Conservation (phyloP, 768 basidiomycete genomes). For the Hirschioporus abietinus region DNA sequence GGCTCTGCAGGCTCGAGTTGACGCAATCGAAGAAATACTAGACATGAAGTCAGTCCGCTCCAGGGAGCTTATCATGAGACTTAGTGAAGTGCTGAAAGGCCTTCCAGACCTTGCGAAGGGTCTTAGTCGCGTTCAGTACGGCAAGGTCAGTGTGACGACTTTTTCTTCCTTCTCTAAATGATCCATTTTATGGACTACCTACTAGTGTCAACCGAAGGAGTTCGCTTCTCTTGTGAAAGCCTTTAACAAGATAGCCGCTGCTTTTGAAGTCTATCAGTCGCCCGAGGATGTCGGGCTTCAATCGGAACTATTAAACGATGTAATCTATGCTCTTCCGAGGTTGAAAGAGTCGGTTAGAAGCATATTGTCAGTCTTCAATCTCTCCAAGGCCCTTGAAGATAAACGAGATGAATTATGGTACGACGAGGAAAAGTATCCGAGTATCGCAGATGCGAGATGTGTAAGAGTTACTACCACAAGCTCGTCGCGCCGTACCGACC, state of each 20-base stretch:
- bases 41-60: background rate
- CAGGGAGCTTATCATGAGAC: slow-evolving; percentile 50
- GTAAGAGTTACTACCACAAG: slow-evolving; percentile 34
- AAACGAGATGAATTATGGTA: slow-evolving; percentile 69
- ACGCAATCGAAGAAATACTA: slow-evolving; percentile 82
- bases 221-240: slow-evolving; percentile 69
- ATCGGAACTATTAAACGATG: slow-evolving; percentile 62
- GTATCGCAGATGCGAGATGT: slow-evolving; percentile 51
- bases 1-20: slow-evolving; percentile 65
- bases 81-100: slow-evolving; percentile 64
- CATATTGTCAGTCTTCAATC: slow-evolving; percentile 50
- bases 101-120: slow-evolving; percentile 89
- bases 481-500: background rate
- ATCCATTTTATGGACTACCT: background rate
- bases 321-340: slow-evolving; percentile 63
- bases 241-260: slow-evolving; percentile 61
- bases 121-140: slow-evolving; percentile 83
- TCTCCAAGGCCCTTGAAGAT: slow-evolving; percentile 60
- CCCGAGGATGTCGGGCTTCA: slow-evolving; percentile 50
- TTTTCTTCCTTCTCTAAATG: slow-evolving; percentile 2
- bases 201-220: slow-evolving; percentile 83
- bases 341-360: slow-evolving; percentile 49
- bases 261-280: slow-evolving; percentile 48
- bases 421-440: slow-evolving; percentile 45
- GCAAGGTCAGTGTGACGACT: slow-evolving; percentile 52